phyloP scores from a whole-genome alignment of 257 asterid genomes.

The Primulina tabacum region DNA sequence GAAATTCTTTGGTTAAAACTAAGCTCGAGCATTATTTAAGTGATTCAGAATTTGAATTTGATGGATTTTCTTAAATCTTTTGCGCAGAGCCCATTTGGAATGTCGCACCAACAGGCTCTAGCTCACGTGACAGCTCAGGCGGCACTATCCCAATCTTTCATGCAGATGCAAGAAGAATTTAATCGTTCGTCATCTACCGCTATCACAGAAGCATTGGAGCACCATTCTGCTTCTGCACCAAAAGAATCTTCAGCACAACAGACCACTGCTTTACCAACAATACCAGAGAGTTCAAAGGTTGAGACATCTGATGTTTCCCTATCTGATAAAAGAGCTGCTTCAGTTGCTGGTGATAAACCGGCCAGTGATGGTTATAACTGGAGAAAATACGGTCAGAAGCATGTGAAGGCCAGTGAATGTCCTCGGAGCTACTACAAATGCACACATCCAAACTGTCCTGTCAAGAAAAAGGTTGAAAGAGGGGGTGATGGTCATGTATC shows the following conservation, averaged over 20 bases:
- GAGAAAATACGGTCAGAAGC: conserved; percentile 97
- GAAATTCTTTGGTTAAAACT: not conserved
- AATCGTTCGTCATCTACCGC: conserved; percentile 37
- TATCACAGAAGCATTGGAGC: conserved; percentile 30
- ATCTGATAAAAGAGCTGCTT: conserved; percentile 42
- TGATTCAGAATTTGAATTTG: not conserved
- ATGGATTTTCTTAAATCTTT: conserved; percentile 17
- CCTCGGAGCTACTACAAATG: conserved; percentile 95
- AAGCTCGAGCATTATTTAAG: too few relatives aligned
- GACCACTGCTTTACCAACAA: conserved; percentile 24
- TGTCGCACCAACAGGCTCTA: conserved; percentile 96
- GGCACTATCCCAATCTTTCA: conserved; percentile 56
- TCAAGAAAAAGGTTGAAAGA: conserved; percentile 86
- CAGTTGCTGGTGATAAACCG: conserved; percentile 47
- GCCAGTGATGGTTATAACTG: conserved; percentile 91
- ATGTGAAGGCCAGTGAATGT: conserved; percentile 80
- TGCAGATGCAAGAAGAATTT: conserved; percentile 54
- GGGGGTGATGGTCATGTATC: conserved; percentile 66
- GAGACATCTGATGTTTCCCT: conserved; percentile 49
- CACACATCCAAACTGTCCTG: conserved; percentile 58
- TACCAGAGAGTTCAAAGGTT: conserved; percentile 32
- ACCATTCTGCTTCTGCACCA: conserved; percentile 34
- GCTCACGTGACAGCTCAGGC: conserved; percentile 99
- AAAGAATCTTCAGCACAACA: conserved; percentile 31
- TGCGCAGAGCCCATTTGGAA: conserved; percentile 92